Evolutionary conservation across 2,329 filamentous ascomycete genomes (phyloP).

Genomic region (Alternaria dauci): DNA sequence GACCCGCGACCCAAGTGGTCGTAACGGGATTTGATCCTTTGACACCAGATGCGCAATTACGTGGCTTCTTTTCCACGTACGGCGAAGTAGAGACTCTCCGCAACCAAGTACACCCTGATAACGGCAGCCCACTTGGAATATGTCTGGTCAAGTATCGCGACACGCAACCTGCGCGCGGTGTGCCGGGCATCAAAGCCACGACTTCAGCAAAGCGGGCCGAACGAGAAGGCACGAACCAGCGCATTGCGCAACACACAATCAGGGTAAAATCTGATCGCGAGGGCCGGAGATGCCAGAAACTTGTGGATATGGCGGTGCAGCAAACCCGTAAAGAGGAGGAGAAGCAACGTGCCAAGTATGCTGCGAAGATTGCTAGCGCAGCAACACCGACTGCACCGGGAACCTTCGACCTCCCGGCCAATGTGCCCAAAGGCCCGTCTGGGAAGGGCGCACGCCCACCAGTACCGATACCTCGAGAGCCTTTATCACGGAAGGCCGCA

Average conservation of each 20-base stretch:
- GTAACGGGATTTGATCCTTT: constrained; percentile 97
- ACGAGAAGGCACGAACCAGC: constrained; percentile 76
- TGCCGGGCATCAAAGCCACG: constrained; percentile 69
- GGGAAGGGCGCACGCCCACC: constrained; percentile 56
- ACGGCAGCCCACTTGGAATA: constrained; percentile 91
- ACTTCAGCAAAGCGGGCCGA: constrained; percentile 84
- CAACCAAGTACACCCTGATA: constrained; percentile 94
- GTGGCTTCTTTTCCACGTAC: constrained; percentile 78
- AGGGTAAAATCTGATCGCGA: constrained; percentile 90
- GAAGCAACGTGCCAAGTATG: constrained; percentile 50
- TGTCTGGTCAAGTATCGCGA: constrained; percentile 92
- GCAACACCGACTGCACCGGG: constrained; percentile 34
- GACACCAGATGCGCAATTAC: constrained; percentile 78
- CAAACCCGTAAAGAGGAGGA: constrained; percentile 70
- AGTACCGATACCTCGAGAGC: constrained; percentile 49
- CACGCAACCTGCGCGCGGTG: constrained; percentile 61
- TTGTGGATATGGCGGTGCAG: constrained; percentile 78
- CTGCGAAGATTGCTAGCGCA: constrained; percentile 34
- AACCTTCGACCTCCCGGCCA: constrained; percentile 72
- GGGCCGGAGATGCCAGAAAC: constrained; percentile 79
- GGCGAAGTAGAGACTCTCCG: constrained; percentile 90
- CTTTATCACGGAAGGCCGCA: constrained; percentile 56
- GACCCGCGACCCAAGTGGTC: constrained; percentile 88
- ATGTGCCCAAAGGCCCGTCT: constrained; percentile 86
- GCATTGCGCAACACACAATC: constrained; percentile 79